These are phyloP conservation scores for Mucor circinelloides DNA, from an alignment of 371 early-diverging fungal species.

Conservation along the genomic window DNA sequence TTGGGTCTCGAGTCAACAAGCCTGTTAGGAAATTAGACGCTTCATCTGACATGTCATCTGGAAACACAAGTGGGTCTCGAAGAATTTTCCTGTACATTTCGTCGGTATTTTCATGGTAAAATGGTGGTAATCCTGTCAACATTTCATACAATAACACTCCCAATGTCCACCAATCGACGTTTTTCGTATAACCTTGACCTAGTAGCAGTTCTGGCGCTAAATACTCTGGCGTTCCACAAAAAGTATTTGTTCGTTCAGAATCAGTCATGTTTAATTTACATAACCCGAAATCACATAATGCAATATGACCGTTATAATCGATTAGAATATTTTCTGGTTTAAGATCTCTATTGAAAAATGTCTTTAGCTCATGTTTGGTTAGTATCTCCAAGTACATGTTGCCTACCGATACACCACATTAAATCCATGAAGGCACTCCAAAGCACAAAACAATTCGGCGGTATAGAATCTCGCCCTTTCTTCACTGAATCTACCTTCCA, in stretches of 20 bases:
- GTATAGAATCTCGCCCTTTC: slow-evolving; percentile 72
- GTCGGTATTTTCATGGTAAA: slow-evolving; percentile 94
- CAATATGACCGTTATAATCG: slow-evolving; percentile 96
- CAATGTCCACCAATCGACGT: slow-evolving; percentile 98
- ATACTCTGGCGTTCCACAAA: slow-evolving; percentile 99
- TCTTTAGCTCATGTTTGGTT: neutral
- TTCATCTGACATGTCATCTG: slow-evolving; percentile 78
- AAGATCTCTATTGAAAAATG: slow-evolving; percentile 56
- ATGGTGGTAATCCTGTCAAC: slow-evolving; percentile 94
- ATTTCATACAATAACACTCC: slow-evolving; percentile 97
- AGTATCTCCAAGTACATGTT: too few species aligned
- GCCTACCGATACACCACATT: slow-evolving; percentile 82
- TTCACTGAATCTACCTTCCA: slow-evolving; percentile 75
- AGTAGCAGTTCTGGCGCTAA: slow-evolving; percentile 96
- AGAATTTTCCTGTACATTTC: slow-evolving; percentile 96
- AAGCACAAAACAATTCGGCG: slow-evolving; percentile 75
- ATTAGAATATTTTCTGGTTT: slow-evolving; percentile 97
- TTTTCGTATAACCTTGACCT: slow-evolving; percentile 93
- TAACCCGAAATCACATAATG: slow-evolving; percentile 97
- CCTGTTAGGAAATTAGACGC: slow-evolving; percentile 77
- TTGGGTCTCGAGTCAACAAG: slow-evolving; percentile 85
- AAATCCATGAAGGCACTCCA: slow-evolving; percentile 89
- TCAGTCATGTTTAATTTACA: slow-evolving; percentile 96
- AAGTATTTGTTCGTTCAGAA: slow-evolving; percentile 90
- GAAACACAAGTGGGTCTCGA: slow-evolving; percentile 81